Evolutionary conservation across 2,329 filamentous ascomycete species (phyloP).

Genomic region (Venturia nashicola): DNA sequence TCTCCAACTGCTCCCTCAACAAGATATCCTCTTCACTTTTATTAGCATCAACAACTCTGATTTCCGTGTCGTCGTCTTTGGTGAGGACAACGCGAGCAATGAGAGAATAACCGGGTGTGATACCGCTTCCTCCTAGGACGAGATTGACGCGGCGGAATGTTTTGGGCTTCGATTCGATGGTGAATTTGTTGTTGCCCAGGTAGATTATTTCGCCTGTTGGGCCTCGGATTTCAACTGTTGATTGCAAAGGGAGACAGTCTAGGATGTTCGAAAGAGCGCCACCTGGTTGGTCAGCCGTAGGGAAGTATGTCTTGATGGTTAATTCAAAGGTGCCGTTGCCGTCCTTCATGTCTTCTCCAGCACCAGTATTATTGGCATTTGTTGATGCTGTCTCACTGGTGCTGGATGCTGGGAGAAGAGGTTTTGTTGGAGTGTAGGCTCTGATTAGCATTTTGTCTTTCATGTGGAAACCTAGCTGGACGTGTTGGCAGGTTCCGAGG

Average conservation of each 20-base stretch:
- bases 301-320: slow-evolving; percentile 41
- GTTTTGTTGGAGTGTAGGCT: slow-evolving; percentile 38
- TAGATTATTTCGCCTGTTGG: slow-evolving; percentile 41
- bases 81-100: slow-evolving; percentile 30
- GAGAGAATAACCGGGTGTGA: slow-evolving; percentile 41
- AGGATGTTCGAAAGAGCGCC: slow-evolving; percentile 43
- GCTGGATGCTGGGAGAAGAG: slow-evolving; percentile 23
- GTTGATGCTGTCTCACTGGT: background rate
- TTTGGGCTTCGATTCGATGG: slow-evolving; percentile 28
- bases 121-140: slow-evolving; percentile 38
- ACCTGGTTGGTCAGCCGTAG: slow-evolving; percentile 33
- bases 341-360: slow-evolving; percentile 9
- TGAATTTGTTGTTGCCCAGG: slow-evolving; percentile 33
- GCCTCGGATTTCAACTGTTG: slow-evolving; percentile 39
- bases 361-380: background rate
- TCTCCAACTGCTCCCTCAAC: slow-evolving; percentile 29
- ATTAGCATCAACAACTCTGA: slow-evolving; percentile 37
- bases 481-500: slow-evolving; percentile 39
- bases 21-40: slow-evolving; percentile 36
- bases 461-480: slow-evolving; percentile 42
- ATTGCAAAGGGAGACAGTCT: slow-evolving; percentile 35
- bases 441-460: slow-evolving; percentile 38
- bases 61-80: slow-evolving; percentile 23
- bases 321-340: slow-evolving; percentile 35
- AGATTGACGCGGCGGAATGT: slow-evolving; percentile 34